Evolutionary conservation across 208 protist species (phyloP), one percentile per base, ranked within the genome.

Genomic region (Leishmania amazonensis): DNA sequence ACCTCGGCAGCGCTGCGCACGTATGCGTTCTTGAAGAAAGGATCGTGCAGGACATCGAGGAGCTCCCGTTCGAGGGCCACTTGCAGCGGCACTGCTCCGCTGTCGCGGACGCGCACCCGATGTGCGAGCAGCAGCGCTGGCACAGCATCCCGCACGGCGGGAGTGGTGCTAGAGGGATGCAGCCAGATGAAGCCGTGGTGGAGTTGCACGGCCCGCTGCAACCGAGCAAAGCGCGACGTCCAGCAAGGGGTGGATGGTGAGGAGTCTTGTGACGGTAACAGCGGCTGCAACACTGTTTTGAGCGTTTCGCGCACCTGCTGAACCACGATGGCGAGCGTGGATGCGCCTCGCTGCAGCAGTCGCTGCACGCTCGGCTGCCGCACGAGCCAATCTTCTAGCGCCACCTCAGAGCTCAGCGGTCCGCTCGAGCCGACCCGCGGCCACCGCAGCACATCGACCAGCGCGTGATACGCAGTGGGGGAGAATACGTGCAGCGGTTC

Each of bases 111-210:
- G 57, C 80, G 80, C 13, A 96, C 72, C 47, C 87, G 76, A 67
- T 91, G 88, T 15, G 87, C 84, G 54, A 81, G 77, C 28, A 98
- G 81, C 35, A 87, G 84, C 17, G 60, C 70, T 21, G 89, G 80
- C 15, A 97, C 51, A 49, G 85, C 87, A 35, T 83, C 84, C 6
- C 81, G 57, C 1, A 97, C 84, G 54, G 77, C 76, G 2, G 85
- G 45, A 7, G 85, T 97, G 49, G 82, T 79, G 35, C 88, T 90
- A 78, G 90, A 87, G 19, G 95, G 95, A 76, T 96, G 92, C 60
- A 98, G 80, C 89, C 94, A 96, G 38, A 98, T 19, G 70, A 98
- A 95, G 28, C 88, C 95, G 73, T 95, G 89, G 75, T 96, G 94
- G 75, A 88, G 85, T 60, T 64, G 58, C 76, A 77, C 65, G 79